These are phyloP conservation scores for Trametes gibbosa DNA, from an alignment of 768 basidiomycete species.

Conservation along the genomic window DNA sequence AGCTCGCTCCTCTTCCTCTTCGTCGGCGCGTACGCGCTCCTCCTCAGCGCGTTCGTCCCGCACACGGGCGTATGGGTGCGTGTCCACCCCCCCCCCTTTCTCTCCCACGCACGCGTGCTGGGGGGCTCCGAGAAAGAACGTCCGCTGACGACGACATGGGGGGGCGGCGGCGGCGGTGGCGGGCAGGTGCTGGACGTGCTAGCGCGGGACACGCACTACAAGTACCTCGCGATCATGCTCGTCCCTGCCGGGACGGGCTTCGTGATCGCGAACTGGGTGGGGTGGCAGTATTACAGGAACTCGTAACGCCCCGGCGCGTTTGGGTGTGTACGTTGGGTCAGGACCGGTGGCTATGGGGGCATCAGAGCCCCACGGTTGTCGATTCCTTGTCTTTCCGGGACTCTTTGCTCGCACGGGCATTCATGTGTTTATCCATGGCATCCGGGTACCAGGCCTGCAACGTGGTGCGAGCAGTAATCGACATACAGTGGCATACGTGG, in stretches of 20 bases:
- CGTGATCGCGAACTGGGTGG: slow-evolving; percentile 97
- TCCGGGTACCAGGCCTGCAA: background rate
- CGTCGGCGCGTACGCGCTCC: slow-evolving; percentile 57
- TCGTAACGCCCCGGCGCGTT: slow-evolving; percentile 59
- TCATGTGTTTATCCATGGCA: too few species aligned
- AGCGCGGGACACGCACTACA: slow-evolving; percentile 81
- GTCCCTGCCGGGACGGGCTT: slow-evolving; percentile 84
- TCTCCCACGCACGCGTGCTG: too few species aligned
- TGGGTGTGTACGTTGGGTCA: too few species aligned
- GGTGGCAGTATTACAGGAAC: slow-evolving; percentile 96
- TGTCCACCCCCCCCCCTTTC: slow-evolving; percentile 6
- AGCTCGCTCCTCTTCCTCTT: slow-evolving; percentile 52
- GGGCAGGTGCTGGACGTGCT: slow-evolving; percentile 63
- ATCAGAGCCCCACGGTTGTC: too few species aligned
- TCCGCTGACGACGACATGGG: background rate
- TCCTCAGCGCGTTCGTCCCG: slow-evolving; percentile 66
- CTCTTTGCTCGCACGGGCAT: too few species aligned
- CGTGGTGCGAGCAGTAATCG: background rate
- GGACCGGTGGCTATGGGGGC: too few species aligned
- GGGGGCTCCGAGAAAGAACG: too few species aligned
- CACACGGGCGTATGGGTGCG: slow-evolving; percentile 50
- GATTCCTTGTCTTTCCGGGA: too few species aligned
- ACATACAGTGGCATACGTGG: slow-evolving; percentile 6
- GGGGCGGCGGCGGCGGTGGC: too few species aligned
- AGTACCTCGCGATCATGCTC: slow-evolving; percentile 77